phyloP scores from a whole-genome alignment of 73 alveolate species.

The Paramecium sexaurelia region DNA sequence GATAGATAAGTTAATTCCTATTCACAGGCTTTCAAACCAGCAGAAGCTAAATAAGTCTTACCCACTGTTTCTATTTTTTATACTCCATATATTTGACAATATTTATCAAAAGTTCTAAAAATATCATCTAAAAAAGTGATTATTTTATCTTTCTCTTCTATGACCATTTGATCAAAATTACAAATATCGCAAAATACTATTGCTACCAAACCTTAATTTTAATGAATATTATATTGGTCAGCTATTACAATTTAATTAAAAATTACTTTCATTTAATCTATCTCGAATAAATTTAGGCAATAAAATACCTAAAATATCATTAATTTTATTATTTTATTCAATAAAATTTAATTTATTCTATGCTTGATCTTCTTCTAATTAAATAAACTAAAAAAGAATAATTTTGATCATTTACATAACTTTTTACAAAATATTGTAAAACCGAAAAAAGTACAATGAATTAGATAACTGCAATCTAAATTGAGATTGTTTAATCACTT shows the following conservation, averaged over 20 bases:
- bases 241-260: background rate
- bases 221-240: slow-evolving; percentile 56
- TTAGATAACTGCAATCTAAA: background rate
- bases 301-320: slow-evolving; percentile 48
- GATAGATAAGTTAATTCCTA: slow-evolving; percentile 25
- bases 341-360: slow-evolving; percentile 33
- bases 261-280: slow-evolving; percentile 48
- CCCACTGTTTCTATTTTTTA: slow-evolving; percentile 66
- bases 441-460: background rate
- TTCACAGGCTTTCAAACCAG: slow-evolving; percentile 63
- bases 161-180: slow-evolving; percentile 50
- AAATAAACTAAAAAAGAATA: background rate
- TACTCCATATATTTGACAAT: slow-evolving; percentile 48
- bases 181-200: slow-evolving; percentile 65
- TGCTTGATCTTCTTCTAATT: slow-evolving; percentile 43
- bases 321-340: slow-evolving; percentile 45
- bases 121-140: slow-evolving; percentile 50
- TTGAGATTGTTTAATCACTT: background rate
- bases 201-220: slow-evolving; percentile 46
- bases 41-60: slow-evolving; percentile 58
- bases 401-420: background rate
- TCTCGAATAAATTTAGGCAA: slow-evolving; percentile 58
- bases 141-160: slow-evolving; percentile 45
- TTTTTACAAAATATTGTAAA: background rate
- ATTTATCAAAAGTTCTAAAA: slow-evolving; percentile 58